Percentiles rank a stretch among this genome's conserved stretches.
These are phyloP conservation scores for Clavariopsis aquatica DNA, from an alignment of 495 filamentous ascomycete species.

Conservation along the genomic window DNA sequence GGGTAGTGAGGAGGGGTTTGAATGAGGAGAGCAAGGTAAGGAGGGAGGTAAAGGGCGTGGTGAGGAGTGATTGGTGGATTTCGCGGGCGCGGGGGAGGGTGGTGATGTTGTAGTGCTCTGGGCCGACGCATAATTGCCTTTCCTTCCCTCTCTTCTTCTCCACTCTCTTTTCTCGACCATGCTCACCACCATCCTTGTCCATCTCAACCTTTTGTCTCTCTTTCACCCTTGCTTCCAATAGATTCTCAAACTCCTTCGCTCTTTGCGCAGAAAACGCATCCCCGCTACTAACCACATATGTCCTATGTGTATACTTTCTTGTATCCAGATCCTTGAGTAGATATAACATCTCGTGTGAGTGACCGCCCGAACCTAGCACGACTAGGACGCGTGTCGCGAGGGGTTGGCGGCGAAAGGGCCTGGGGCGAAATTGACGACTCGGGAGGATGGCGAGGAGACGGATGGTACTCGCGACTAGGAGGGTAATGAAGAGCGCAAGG, in stretches of 20 bases:
- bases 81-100: constrained; percentile 69
- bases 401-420: constrained; percentile 34
- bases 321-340: constrained; percentile 59
- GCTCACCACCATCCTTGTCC: background rate
- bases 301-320: constrained; percentile 61
- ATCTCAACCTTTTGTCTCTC: constrained; percentile 2
- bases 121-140: constrained; percentile 14
- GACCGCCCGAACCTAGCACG: constrained; percentile 88
- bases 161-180: background rate
- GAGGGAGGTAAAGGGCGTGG: constrained; percentile 15
- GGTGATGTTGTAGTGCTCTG: constrained; percentile 54
- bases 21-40: constrained; percentile 60
- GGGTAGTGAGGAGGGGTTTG: constrained; percentile 55
- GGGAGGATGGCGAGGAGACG: constrained; percentile 57
- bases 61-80: constrained; percentile 65
- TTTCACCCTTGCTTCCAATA: constrained; percentile 28
- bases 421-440: constrained; percentile 23
- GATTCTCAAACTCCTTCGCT: constrained; percentile 64
- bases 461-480: constrained; percentile 37
- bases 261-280: constrained; percentile 72
- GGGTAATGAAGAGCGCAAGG: constrained; percentile 32
- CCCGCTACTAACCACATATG: constrained; percentile 76
- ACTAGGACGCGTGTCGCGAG: constrained; percentile 66
- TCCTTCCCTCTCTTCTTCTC: background rate
- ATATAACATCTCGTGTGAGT: constrained; percentile 90